phyloP scores from a whole-genome alignment of 345 rosid genomes.

The Populus alba region DNA sequence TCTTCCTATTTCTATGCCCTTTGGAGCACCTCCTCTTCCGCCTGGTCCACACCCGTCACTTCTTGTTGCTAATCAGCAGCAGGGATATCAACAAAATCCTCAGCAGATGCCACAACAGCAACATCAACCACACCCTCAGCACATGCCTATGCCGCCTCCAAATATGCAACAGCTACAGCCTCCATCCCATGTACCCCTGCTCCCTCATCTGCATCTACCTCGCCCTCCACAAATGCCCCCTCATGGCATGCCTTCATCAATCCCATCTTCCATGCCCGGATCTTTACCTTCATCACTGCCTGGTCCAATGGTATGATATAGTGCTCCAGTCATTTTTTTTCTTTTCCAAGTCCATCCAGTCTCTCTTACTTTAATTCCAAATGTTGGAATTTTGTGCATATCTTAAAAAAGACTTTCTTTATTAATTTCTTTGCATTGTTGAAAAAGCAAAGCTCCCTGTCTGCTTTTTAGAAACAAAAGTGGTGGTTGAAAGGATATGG shows the following conservation, averaged over 20 bases:
- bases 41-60: conserved; percentile 99
- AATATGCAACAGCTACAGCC: conserved; percentile 87
- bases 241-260: conserved; percentile 48
- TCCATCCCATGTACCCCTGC: conserved; percentile 75
- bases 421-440: background rate
- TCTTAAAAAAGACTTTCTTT: background rate
- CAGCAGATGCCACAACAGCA: conserved; percentile 65
- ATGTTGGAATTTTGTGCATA: background rate
- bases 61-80: conserved; percentile 68
- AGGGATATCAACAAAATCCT: conserved; percentile 74
- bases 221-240: conserved; percentile 87
- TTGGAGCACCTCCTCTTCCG: conserved; percentile 92
- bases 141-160: conserved; percentile 66
- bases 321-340: background rate
- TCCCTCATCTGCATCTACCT: conserved; percentile 71
- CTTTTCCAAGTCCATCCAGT: background rate
- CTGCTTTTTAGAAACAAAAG: background rate
- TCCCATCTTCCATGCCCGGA: conserved; percentile 45
- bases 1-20: conserved; percentile 58
- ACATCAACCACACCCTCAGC: conserved; percentile 65
- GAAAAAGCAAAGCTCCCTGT: background rate
- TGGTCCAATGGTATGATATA: conserved; percentile 68
- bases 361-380: conserved; percentile 5
- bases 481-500: background rate
- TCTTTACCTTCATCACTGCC: conserved; percentile 61